Evolutionary conservation across 345 rosid genomes (phyloP), one percentile per base, ranked within the genome.

Genomic region (Crucihimalaya himalaica): DNA sequence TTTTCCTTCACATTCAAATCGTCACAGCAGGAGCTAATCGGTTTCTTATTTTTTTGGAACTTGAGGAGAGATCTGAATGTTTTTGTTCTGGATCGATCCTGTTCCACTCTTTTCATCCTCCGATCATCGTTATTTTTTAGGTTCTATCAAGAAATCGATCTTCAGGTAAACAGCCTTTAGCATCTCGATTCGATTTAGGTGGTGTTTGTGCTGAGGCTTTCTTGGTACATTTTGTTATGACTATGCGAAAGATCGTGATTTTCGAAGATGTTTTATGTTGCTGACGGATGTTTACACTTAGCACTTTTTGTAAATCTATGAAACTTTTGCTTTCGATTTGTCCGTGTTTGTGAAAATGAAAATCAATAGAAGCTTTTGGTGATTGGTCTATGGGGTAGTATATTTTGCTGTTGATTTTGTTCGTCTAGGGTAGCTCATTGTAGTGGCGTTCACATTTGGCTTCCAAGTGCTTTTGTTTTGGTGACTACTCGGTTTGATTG

Each of bases 61-160:
- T 76, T n/a, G 32, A 53, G 25, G 45, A 21, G 71, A 77, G 80
- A 77, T 77, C 80, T 77, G 76, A 70, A 48, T 62, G 52, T 32
- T 69, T 40, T 52, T 70, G 60, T 47, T 59, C 48, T 59, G 52
- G 78, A 81, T 77, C 79, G 83, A 70, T 75, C 78, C 56, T 51
- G 28, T 53, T 78, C 34, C 58, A 67, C 65, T 56, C 39, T 63
- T 64, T 25, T 68, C 70, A 35, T 34, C 52, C 1, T 48, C 79
- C 87, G 88, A 87, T 87, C 89, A 46, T 81, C 78, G 19, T 45
- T 56, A 15, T 81, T 66, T 62, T 48, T 57, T 35, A 35, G 31
- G 40, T 37, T 32, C 19, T 53, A 13, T 3, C 46, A 15, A 77
- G 76, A 83, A 56, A 80, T 83, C 90, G 84, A 85, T 87, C 86